A percentile compares a stretch with the other conserved stretches of the same genome.
Evolutionary conservation across 1,139 yeast species (phyloP).

Genomic region (Hansenula anomala): DNA sequence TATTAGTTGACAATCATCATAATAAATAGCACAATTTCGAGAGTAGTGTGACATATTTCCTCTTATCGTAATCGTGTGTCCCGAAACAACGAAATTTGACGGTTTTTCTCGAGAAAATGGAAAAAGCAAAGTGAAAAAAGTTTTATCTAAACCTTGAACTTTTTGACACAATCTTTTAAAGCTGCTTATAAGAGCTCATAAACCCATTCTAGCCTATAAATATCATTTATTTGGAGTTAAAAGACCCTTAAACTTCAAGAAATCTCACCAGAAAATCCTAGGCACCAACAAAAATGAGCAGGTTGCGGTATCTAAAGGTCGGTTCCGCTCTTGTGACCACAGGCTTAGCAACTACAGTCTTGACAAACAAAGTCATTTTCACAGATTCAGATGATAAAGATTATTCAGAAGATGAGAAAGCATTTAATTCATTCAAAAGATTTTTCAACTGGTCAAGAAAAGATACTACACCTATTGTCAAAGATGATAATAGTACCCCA

Average conservation of each 20-base stretch:
- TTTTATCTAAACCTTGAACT: not conserved
- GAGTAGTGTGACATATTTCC: no score
- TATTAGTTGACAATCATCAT: no score
- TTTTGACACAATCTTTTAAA: not conserved
- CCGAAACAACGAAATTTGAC: no score
- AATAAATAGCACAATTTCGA: no score
- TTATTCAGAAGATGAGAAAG: not conserved
- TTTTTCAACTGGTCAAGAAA: slow-evolving; percentile 9
- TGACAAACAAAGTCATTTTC: slow-evolving; percentile 5
- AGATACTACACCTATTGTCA: not conserved
- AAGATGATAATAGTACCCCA: not conserved
- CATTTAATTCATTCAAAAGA: slow-evolving; percentile 5
- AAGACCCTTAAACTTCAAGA: no score
- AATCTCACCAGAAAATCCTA: no score
- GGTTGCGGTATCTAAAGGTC: slow-evolving; percentile 5
- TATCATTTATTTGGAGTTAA: no score
- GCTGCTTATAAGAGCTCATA: no score
- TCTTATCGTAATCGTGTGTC: no score
- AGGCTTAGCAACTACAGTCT: slow-evolving; percentile 6
- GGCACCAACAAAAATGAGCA: slow-evolving; percentile 1
- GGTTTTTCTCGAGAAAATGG: no score
- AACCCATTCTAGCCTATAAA: no score
- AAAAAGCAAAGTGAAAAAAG: no score
- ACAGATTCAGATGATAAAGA: slow-evolving; percentile 6
- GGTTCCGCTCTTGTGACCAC: slow-evolving; percentile 9